Evolutionary conservation across 768 basidiomycete genomes (phyloP), one percentile per base, ranked within the genome.

Genomic region (Podaxis rugospora): DNA sequence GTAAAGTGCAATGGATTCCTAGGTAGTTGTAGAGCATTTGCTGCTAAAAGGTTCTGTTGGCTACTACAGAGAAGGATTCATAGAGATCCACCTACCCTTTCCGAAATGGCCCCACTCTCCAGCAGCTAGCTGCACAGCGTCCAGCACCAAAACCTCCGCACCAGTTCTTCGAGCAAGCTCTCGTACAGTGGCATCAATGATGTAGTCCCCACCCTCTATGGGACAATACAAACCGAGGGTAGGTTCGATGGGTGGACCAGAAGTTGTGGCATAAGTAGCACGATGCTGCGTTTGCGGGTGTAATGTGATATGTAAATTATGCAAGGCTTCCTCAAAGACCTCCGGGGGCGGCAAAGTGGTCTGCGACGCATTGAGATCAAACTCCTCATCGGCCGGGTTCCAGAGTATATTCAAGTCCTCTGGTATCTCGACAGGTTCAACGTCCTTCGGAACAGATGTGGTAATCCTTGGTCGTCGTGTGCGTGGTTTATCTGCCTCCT

Each of bases 81-180:
- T 55, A 35, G 37, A 9, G 54, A 52, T 21, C 42, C 64, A 66
- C 66, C 53, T 55, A 88, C 90, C 90, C 80, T 87, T 83, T 27
- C 94, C 93, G 70, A 93, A 93, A 18, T 81, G 78, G 2, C 94
- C 94, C 79, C 87, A 90, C 71, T 92, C 88, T n/a, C 93, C 92
- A 3, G 93, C 88, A 36, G 90, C 93, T 18, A 96, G 77, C 62
- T 95, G 90, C 7, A 88, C 85, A 2, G 89, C 78, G 75, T 98
- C 95, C 53, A 98, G 69, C 13, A 94, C 83, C 7, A 95, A 79
- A 10, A 97, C 87, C 64, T 97, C 95, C 18, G 93, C 83, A 27
- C 82, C 84, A 2, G 87, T 85, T 56, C 82, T 80, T 51, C 82
- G 80, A 4, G 92, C 93, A 64, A 95, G 74, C 69, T 92, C 90